Base-by-base conservation (phyloP, 2,329 filamentous ascomycete genomes). In the Venturiaceae sp. region DNA sequence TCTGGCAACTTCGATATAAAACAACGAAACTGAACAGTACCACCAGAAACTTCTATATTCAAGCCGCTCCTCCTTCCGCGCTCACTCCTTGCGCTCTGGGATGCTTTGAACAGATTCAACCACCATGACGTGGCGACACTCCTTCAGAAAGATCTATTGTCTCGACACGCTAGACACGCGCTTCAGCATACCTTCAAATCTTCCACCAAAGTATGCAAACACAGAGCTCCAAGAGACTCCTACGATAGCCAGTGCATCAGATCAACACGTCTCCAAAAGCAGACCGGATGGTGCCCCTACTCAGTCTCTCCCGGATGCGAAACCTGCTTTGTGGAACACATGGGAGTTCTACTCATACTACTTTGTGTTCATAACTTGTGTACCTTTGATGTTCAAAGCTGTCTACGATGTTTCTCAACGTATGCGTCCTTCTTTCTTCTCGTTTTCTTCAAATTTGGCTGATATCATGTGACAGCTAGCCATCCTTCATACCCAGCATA, bases 351-450 rank as follows among this genome's bases (percentile, higher is more conserved):
- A 83, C 69, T 65, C 91, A 57, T 97, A 99, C 75, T 87, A 85
- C 64, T 53, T 87, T 21, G 73, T 89, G 63, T 82, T 96, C 65
- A 62, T 80, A 32, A 68, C 82, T 5, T 79, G 78, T 58, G 79
- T 97, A 28, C 90, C 90, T 8, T 81, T 85, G 66, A 99, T 99
- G 92, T 90, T 96, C 74, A 95, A 90, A 77, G 79, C 86, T n/a
- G 86, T 87, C 9, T 88, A 91, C 64, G 83, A 89, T 73, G 90
- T 95, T 50, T 99, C 94, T 26, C 82, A 85, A 74, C 81, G 92
- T 92, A 79, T 14, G 39, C n/a, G n/a, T n/a, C n/a, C n/a, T n/a
- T n/a, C n/a, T n/a, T 50, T 33, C 7, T 39, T 23, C 23, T 16
- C 19, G 1, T 52, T 37, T 16, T 16, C 32, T 26, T 58, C 36